Base-by-base conservation (phyloP, 768 basidiomycete genomes). In the Leccinum broughii region DNA sequence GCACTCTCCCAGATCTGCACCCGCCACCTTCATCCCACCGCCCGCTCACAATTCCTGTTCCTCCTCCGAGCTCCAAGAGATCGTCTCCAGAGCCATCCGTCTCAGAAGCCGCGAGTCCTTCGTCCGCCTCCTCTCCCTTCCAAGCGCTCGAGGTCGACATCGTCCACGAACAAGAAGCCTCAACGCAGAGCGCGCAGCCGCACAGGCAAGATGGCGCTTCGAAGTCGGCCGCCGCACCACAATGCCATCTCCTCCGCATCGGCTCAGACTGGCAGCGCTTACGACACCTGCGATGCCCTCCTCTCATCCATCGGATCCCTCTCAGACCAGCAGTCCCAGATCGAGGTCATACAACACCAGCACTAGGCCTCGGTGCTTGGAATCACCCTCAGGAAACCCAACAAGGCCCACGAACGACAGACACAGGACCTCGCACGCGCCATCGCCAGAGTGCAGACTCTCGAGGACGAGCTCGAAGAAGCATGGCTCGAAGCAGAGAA, bases 401-500 rank as follows among this genome's bases (percentile, higher is more conserved):
- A 93, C 68, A 81, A 81, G 51, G 87, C 87, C 55, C 90, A 89
- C 61, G 84, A 85, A 4, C 83, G 84, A 44, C 83, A 90, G 37
- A 85, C 81, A 0, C 69, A 77, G 2, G 89, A 92, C 77, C 77
- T 90, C 28, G 70, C 75, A 32, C 72, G 76, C 6, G 77, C 82
- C 5, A 78, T 78, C 56, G 68, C 77, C 11, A 77, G 79, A 39
- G 80, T 89, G 24, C 74, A 74, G 26, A 78, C 82, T 55, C 80
- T 93, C 22, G 80, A 88, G 65, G 87, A 81, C 15, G 88, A 91
- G 63, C 77, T 92, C 24, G 85, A 88, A 52, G 92, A 93, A 55
- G 92, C 90, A 0, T 93, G 92, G 92, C 80, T 80, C 50, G 85
- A 87, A 60, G 92, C 90, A 3, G 86, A 90, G 65, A 83, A 82